These are phyloP conservation scores for Sonneratia caseolaris DNA, from an alignment of 345 rosid genomes.

Conservation along the genomic window DNA sequence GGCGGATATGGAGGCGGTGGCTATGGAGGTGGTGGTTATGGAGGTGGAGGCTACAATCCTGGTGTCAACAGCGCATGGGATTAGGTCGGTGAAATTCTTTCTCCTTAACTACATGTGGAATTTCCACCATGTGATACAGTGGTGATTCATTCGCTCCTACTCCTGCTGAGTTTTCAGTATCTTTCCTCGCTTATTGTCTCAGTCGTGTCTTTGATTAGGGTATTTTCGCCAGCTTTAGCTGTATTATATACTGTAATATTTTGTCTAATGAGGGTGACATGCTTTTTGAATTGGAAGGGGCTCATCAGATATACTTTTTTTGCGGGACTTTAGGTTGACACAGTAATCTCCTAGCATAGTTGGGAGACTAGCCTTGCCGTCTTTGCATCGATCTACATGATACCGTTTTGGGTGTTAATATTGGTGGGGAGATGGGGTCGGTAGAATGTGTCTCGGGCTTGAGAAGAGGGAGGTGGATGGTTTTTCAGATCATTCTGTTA, in stretches of 20 bases:
- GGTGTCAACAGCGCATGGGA: slow-evolving; percentile 73
- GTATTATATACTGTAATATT: slow-evolving; percentile 13
- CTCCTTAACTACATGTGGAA: neutral
- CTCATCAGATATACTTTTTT: neutral
- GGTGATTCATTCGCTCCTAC: neutral
- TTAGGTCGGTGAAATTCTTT: slow-evolving; percentile 22
- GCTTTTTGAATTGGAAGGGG: slow-evolving; percentile 1
- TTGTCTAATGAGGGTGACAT: slow-evolving; percentile 20
- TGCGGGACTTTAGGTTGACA: neutral
- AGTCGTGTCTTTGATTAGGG: neutral
- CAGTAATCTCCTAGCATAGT: slow-evolving; percentile 7
- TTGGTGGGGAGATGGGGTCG: slow-evolving; percentile 23
- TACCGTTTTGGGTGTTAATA: slow-evolving; percentile 9
- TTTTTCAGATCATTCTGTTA: neutral
- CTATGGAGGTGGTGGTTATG: slow-evolving; percentile 20
- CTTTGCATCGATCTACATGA: slow-evolving; percentile 7
- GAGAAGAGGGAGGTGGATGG: slow-evolving; percentile 3
- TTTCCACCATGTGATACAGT: neutral
- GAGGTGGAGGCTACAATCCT: slow-evolving; percentile 21
- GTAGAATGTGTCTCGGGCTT: slow-evolving; percentile 26
- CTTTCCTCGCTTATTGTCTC: neutral
- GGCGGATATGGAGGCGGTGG: slow-evolving; percentile 23
- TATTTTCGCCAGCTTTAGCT: slow-evolving; percentile 14
- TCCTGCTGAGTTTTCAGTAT: neutral
- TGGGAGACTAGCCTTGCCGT: neutral